A percentile compares a stretch with the other conserved stretches of the same genome.
These are phyloP conservation scores for Fusarium albosuccineum DNA, from an alignment of 2,329 filamentous ascomycete genomes.

Conservation along the genomic window DNA sequence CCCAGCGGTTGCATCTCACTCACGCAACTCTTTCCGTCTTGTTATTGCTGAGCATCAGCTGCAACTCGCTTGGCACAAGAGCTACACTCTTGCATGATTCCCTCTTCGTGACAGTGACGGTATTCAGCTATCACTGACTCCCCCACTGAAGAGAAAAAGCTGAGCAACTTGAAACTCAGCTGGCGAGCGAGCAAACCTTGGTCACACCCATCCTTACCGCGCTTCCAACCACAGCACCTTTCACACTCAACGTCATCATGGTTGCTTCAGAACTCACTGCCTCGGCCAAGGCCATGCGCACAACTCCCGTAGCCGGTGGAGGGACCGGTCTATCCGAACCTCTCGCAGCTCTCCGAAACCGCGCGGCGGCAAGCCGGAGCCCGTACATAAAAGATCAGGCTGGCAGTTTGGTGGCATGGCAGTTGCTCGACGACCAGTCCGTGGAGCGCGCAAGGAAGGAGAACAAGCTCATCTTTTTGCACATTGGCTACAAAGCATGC, in stretches of 20 bases:
- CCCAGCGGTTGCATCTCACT: conserved; percentile 16
- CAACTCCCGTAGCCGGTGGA: conserved; percentile 41
- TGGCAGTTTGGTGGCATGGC: conserved; percentile 90
- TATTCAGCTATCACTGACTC: conserved; percentile 12
- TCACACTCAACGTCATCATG: conserved; percentile 44
- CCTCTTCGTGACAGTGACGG: conserved; percentile 1
- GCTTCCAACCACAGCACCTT: not conserved
- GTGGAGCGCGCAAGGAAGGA: conserved; percentile 81
- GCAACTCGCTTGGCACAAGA: conserved; percentile 1
- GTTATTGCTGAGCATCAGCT: conserved; percentile 10
- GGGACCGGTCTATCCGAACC: conserved; percentile 37
- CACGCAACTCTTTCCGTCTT: conserved; percentile 7
- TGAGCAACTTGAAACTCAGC: conserved; percentile 15
- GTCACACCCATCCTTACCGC: conserved; percentile 3
- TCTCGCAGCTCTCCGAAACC: conserved; percentile 51
- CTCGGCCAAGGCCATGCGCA: conserved; percentile 51
- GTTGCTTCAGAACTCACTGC: conserved; percentile 55
- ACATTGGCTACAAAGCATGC: conserved; percentile 94
- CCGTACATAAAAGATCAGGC: conserved; percentile 78
- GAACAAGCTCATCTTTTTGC: conserved; percentile 92
- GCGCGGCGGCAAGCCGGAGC: conserved; percentile 57
- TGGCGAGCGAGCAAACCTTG: conserved; percentile 7
- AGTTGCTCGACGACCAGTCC: conserved; percentile 84
- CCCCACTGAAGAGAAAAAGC: conserved; percentile 19
- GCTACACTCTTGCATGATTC: conserved; percentile 34